These are phyloP conservation scores for Zygnema circumcarinatum DNA, from an alignment of 139 green algal species.

Conservation along the genomic window DNA sequence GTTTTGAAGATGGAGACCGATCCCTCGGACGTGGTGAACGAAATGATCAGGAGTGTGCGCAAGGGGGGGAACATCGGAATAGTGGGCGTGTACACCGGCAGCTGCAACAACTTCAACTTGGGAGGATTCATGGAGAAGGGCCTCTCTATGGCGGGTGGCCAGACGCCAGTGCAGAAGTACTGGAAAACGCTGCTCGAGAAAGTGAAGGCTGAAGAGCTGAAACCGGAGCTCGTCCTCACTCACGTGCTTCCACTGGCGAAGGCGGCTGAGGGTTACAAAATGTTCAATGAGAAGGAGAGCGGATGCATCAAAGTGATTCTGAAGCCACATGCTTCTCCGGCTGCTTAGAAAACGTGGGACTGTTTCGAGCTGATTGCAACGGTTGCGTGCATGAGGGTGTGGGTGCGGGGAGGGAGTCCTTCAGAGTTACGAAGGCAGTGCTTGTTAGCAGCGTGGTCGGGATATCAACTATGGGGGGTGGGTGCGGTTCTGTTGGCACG, in stretches of 20 bases:
- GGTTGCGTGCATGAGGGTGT: too few relatives aligned
- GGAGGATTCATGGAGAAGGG: conserved; percentile 85
- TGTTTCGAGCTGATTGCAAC: too few relatives aligned
- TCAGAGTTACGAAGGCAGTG: too few relatives aligned
- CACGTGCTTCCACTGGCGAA: conserved; percentile 73
- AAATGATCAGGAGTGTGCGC: conserved; percentile 71
- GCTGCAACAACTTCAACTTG: conserved; percentile 77
- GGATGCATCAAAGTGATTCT: conserved; percentile 72
- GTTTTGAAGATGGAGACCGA: conserved; percentile 74
- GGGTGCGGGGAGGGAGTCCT: too few relatives aligned
- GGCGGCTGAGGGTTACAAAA: conserved; percentile 69
- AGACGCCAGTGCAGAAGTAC: conserved; percentile 61
- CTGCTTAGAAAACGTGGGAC: too few relatives aligned
- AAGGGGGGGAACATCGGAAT: conserved; percentile 67
- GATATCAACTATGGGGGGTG: too few relatives aligned
- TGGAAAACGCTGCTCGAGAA: conserved; percentile 69
- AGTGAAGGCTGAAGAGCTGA: conserved; percentile 57
- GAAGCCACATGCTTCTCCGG: conserved; percentile 51
- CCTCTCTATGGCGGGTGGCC: conserved; percentile 57
- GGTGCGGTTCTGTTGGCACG: too few relatives aligned
- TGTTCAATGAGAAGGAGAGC: conserved; percentile 79
- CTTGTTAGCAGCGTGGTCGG: too few relatives aligned
- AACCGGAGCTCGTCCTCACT: conserved; percentile 75
- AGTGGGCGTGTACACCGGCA: conserved; percentile 68
- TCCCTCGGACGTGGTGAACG: conserved; percentile 77